Evolutionary conservation across 495 filamentous ascomycete genomes (phyloP), one percentile per base, ranked within the genome.

Genomic region (Trichoderma gamsii): DNA sequence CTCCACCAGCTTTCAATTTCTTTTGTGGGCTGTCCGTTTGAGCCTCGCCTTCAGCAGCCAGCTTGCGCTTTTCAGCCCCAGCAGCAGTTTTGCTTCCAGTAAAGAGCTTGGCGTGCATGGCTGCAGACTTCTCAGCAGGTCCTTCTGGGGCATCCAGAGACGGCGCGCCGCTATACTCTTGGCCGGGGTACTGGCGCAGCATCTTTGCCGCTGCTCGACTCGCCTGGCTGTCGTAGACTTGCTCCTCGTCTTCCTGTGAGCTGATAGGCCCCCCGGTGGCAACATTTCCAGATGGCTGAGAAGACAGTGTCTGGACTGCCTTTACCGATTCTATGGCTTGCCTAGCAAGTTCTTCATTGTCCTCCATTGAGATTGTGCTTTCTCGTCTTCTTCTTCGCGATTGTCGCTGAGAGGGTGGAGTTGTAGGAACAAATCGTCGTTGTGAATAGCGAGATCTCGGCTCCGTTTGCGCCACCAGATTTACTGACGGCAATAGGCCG

Each of bases 331-430:
- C 83, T 44, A 87, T 78, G 9, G 81, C 84, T 41, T 84, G 76
- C 3, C 80, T 80, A 15, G 80, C 82, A 63, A 87, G 85, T 21
- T 86, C 84, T 59, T 90, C 89, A 27, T 85, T 85, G 67, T 94
- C 91, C 5, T 90, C 89, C 21, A 87, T 92, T 0, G 93, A 96
- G 64, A 97, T 93, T 7, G 93, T 97, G 79, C 90, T 95, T 71
- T 97, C 92, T 63, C 90, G 84, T 44, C 77, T 35, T 41, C 66
- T 15, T 41, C 44, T 15, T n/a, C 51, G 65, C 3, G 65, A 44
- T 51, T 29, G 74, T 67, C 69, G 72, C 72, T 72, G 74, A 41
- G 71, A 72, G 13, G 79, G 68, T 65, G 74, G 71, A 52, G 72
- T 70, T 27, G 70, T 73, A 67, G 69, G 71, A 73, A 68, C 70